Base-by-base conservation (phyloP, 2,329 filamentous ascomycete species). In the Hysterium pulicare region DNA sequence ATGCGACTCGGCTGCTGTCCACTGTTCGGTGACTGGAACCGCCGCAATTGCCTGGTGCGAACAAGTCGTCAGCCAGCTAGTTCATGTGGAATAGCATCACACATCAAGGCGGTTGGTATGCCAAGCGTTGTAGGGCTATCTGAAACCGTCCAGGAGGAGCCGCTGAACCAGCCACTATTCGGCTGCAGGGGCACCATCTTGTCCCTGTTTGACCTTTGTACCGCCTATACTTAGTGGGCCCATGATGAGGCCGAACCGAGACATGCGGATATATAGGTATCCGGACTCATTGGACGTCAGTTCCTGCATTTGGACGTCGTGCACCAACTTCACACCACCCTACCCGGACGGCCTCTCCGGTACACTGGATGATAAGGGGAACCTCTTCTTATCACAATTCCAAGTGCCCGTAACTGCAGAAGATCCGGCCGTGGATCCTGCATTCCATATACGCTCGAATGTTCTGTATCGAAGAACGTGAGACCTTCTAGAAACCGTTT, bases 181-280 rank as follows among this genome's bases (percentile, higher is more conserved):
- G 45, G 30, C 53, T 60, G 53, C 61, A 60, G 55, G 53, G 53
- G 54, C 49, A 46, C 43, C 44, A 8, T 17, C 26, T 24, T 19
- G 40, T 44, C 36, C 44, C 33, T 49, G 57, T 63, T 65, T 59
- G 58, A 65, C 49, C 45, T 58, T 44, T 63, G 57, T 57, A 53
- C 59, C 60, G 50, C 48, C 61, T 59, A 59, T 57, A 59, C 59
- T 55, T 65, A 64, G 62, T 51, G 50, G 50, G 37, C 46, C 51
- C 52, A 46, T 48, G 46, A 45, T 52, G 37, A 48, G 49, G 39
- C 22, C 48, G 46, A 39, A 42, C 42, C 34, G 30, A 35, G 45
- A 46, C 47, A 55, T 52, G 56, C 57, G 58, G 59, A 47, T 57
- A 41, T 40, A 23, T 24, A 42, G 45, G 39, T 28, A 54, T 48